Base-by-base conservation (phyloP, 768 basidiomycete genomes). In the Mycena sanguinolenta region DNA sequence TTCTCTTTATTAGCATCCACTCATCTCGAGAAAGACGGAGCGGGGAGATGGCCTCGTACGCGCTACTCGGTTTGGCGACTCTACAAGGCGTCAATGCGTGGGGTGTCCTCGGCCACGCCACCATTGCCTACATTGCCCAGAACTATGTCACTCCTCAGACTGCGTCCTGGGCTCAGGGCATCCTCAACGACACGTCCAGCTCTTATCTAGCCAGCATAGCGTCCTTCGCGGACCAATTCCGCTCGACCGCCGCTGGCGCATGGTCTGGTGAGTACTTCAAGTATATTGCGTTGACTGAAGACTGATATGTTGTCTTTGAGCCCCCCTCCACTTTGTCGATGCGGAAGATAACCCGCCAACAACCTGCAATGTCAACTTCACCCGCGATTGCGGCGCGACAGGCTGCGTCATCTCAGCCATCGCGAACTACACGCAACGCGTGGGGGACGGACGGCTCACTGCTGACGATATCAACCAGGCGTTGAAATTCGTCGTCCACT, bases 361-460 rank as follows among this genome's bases (percentile, higher is more conserved):
- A 8, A 78, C 79, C 14, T 84, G 83, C 75, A 79, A 81, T 8
- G 82, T 83, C 13, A 25, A 73, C 21, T 74, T 77, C 57, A 67
- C 74, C 0, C 80, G 82, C 34, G 82, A 83, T 67, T 83, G 83
- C 70, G 79, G 75, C 19, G 30, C 72, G 19, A 21, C 72, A 21
- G 72, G 63, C 1, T 50, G 53, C 46, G 8, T 61, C 78, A 78
- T 83, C 44, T 76, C 75, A 23, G 83, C 83, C 30, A 81, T 84
- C 23, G 81, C 82, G 2, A 84, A 84, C 74, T 84, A 83, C 71
- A 84, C 83, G 12, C 74, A 64, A 28, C 79, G 82, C 5, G 76
- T 80, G 27, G 73, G 67, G 23, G 72, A 81, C 67, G 75, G 75
- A 19, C 76, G 76, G 4, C 74, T 82, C 4, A 72, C 71, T 55